Evolutionary conservation across 495 filamentous ascomycete species (phyloP), one percentile per base, ranked within the genome.

Genomic region (Penicillium roqueforti): DNA sequence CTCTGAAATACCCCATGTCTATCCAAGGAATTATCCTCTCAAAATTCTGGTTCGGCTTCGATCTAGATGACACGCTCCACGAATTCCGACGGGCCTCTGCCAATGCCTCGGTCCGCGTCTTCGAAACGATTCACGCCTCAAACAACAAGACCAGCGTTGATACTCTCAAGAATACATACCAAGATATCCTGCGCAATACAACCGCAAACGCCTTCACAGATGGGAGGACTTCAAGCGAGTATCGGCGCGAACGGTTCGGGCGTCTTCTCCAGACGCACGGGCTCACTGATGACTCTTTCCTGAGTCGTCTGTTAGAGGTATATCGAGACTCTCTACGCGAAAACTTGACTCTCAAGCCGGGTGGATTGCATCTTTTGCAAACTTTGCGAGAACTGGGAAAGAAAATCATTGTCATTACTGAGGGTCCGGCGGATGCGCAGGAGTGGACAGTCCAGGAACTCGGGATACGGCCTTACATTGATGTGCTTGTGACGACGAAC

Each of bases 21-120:
- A 8, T 42, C 9, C 38, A 8, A 32, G 48, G 34, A 28, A 8
- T 8, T 26, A 26, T 25, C 25, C 6, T 6, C n/a, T 29, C 48
- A 18, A 73, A 69, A 57, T 47, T 19, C 13, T 73, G 70, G 66
- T 67, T 72, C 36, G 70, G 68, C 6, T 74, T 76, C 42, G 73
- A 73, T 36, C 65, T 76, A 9, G 73, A 76, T 51, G 68, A 72
- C 52, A 73, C 73, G 1, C 56, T 76, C n/a, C 73, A 76, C 47
- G 66, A 72, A 32, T 74, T 75, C 47, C 65, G 68, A 51, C 56
- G 52, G 31, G 68, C 70, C 13, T 71, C 71, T 2, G 48, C 54
- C 7, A 28, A 47, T 11, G 72, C 72, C 6, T 61, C 67, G 13
- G 25, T 42, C 10, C 19, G 32, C 10, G 65, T 73, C 4, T 62